Evolutionary conservation across 495 filamentous ascomycete species (phyloP), one percentile per base, ranked within the genome.

Genomic region (Penicillium longicatenatum): DNA sequence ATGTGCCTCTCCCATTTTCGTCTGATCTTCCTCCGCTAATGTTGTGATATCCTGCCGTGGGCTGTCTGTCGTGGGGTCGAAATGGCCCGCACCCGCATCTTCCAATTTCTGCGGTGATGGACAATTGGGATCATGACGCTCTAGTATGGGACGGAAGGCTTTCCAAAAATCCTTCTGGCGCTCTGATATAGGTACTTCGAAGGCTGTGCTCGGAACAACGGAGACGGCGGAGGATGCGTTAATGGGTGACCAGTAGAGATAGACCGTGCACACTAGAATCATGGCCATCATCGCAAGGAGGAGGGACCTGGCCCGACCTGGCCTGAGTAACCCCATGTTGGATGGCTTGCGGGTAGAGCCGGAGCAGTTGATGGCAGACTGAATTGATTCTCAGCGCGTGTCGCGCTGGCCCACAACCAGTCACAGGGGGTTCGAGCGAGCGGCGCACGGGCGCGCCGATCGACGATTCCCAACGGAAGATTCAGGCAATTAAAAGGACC

Each of bases 111-210:
- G 51, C n/a, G 73, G 73, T 5, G 67, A 54, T 26, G 74, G 66
- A 41, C 67, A 68, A 39, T 65, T 66, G 17, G 74, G 74, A 20
- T 60, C 54, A 49, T 75, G 60, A 30, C 59, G 63, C 59, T 72
- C 61, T 48, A 76, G 58, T 17, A 76, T 64, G 14, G 71, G 69
- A 17, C 69, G 65, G 49, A 76, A 65, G 16, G 59, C 67, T 41
- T 72, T 76, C 74, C 74, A 76, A 46, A 76, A 76, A 48, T 66
- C 68, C 54, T 67, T 70, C 37, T 76, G 74, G 21, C 74, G 74
- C 63, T 75, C 68, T 9, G 57, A 39, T 6, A 75, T 60, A 12
- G 72, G 72, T 5, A 73, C 72, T 57, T 75, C 70, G 57, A 75
- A 74, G 26, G 67, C 71, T 2, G 74, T 75, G 53, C 66, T 69